Conservation (phyloP, 2,329 filamentous ascomycete species). For the Penicillium freii region DNA sequence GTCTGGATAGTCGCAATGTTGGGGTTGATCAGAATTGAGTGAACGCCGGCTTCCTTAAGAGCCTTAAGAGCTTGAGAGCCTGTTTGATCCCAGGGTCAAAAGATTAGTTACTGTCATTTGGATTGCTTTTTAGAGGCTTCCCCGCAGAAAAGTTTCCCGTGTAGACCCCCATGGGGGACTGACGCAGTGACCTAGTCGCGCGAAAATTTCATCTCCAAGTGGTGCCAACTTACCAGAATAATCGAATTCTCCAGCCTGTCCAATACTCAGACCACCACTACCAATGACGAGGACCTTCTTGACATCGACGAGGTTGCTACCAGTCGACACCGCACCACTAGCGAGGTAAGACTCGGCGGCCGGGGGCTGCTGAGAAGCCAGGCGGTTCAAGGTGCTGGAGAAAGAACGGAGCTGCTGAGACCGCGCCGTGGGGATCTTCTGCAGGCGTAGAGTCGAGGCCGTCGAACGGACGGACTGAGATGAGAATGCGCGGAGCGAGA, state of each 20-base stretch:
- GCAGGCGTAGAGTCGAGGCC: constrained; percentile 36
- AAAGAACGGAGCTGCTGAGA: constrained; percentile 46
- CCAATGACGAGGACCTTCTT: constrained; percentile 98
- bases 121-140: neutral
- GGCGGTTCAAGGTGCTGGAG: constrained; percentile 40
- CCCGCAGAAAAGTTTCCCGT: constrained; percentile 7
- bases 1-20: constrained; percentile 99
- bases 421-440: constrained; percentile 38
- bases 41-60: constrained; percentile 88
- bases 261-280: constrained; percentile 91
- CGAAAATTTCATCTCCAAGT: neutral
- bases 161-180: constrained; percentile 2
- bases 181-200: neutral
- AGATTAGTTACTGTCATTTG: constrained; percentile 19
- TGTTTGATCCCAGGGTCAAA: constrained; percentile 39
- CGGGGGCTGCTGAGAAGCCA: constrained; percentile 65
- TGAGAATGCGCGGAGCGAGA: constrained; percentile 41
- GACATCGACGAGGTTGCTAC: constrained; percentile 76
- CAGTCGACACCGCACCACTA: constrained; percentile 78
- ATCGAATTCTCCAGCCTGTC: constrained; percentile 96
- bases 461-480: constrained; percentile 35
- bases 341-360: constrained; percentile 84
- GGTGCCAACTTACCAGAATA: constrained; percentile 74
- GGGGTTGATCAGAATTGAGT: constrained; percentile 92
- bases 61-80: constrained; percentile 96